Percentiles rank a stretch among this genome's conserved stretches.
phyloP scores from a whole-genome alignment of 495 filamentous ascomycete genomes.

The Tuber melanosporum region DNA sequence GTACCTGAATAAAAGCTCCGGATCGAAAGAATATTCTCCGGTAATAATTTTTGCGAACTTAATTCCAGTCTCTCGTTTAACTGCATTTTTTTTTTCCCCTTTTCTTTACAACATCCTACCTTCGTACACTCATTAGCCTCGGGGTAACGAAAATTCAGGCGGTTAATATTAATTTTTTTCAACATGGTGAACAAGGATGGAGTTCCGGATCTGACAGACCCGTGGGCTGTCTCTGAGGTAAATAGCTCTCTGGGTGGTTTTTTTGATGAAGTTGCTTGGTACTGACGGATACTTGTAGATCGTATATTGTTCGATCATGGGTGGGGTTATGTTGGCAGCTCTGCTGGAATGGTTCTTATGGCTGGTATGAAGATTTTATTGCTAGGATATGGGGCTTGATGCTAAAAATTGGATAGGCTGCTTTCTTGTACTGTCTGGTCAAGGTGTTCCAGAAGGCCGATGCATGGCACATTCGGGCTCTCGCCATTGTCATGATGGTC shows the following conservation, averaged over 20 bases:
- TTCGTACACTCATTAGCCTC: not conserved
- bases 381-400: not conserved
- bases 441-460: constrained; percentile 91
- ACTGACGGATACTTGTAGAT: constrained; percentile 51
- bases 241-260: constrained; percentile 5
- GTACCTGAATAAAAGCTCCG: constrained; percentile 1
- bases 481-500: constrained; percentile 68
- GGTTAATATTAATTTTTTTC: constrained; percentile 15
- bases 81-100: not conserved
- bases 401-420: constrained; percentile 44
- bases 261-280: not conserved
- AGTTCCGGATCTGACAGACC: constrained; percentile 22
- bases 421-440: constrained; percentile 83
- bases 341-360: constrained; percentile 92
- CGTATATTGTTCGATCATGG: constrained; percentile 75
- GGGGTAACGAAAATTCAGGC: not conserved
- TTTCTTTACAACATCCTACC: not conserved
- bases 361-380: constrained; percentile 48
- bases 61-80: not conserved
- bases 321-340: constrained; percentile 74
- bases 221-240: constrained; percentile 39
- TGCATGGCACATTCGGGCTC: constrained; percentile 67
- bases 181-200: constrained; percentile 27
- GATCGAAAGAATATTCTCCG: constrained; percentile 1
- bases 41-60: not conserved